Conservation (phyloP, 805 yeast genomes). For the Kazachstania viticola region DNA sequence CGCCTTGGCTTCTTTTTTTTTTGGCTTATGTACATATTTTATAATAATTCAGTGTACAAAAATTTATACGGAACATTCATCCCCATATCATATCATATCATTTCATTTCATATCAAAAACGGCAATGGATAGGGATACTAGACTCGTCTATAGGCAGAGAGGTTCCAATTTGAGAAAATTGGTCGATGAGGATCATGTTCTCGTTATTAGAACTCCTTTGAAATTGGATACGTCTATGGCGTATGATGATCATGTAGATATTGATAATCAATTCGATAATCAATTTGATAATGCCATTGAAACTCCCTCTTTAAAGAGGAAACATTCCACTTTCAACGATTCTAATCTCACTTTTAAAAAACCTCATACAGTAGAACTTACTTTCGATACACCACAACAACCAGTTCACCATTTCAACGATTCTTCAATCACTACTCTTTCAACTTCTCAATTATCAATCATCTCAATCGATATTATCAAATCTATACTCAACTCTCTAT, state of each 20-base stretch:
- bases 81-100: too few species aligned
- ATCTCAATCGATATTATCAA: slow-evolving; percentile 19
- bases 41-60: too few species aligned
- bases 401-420: slow-evolving; percentile 7
- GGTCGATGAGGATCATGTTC: slow-evolving; percentile 12
- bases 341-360: neutral
- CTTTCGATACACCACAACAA: neutral
- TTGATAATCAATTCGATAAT: neutral
- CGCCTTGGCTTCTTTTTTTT: too few species aligned
- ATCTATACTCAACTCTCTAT: slow-evolving; percentile 9
- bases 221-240: neutral
- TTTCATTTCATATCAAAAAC: too few species aligned
- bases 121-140: slow-evolving; percentile 16
- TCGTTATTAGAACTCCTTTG: slow-evolving; percentile 12
- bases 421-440: slow-evolving; percentile 5
- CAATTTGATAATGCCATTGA: neutral
- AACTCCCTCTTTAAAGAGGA: neutral
- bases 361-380: neutral
- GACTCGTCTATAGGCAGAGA: slow-evolving; percentile 22
- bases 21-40: too few species aligned
- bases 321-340: neutral
- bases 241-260: neutral
- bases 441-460: slow-evolving; percentile 8
- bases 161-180: slow-evolving; percentile 21
- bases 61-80: too few species aligned